Evolutionary conservation across 148 eudicot species (phyloP).

Genomic region (Hydrangea macrophylla): DNA sequence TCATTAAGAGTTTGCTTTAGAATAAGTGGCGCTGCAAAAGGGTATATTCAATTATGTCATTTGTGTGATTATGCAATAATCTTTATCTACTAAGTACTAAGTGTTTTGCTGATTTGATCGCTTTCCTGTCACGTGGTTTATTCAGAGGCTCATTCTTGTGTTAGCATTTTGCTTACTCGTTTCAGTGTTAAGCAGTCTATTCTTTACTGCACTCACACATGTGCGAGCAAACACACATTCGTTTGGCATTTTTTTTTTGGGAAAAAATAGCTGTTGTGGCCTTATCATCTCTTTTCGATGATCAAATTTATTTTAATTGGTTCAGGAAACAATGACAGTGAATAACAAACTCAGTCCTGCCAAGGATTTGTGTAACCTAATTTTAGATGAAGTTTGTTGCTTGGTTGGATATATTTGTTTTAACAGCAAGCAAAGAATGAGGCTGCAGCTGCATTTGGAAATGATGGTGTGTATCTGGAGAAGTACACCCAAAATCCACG

Average conservation of each 20-base stretch:
- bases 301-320: not conserved
- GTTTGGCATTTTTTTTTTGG: not conserved
- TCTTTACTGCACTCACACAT: not conserved
- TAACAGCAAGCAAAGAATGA: slow-evolving; percentile 92
- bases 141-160: not conserved
- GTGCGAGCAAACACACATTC: not conserved
- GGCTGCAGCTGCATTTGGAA: slow-evolving; percentile 99
- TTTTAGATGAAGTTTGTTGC: not conserved
- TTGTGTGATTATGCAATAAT: not conserved
- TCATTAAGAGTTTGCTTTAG: not conserved
- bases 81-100: not conserved
- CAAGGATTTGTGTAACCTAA: not conserved
- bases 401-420: not conserved
- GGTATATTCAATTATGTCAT: not conserved
- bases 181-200: not conserved
- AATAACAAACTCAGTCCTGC: not conserved
- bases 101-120: too few species aligned
- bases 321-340: not conserved
- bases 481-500: slow-evolving; percentile 89
- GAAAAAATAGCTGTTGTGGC: not conserved
- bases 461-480: slow-evolving; percentile 97
- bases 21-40: not conserved
- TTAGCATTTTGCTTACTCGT: not conserved
- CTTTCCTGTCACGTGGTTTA: not conserved
- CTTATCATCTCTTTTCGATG: not conserved